A percentile compares a stretch with the other conserved stretches of the same genome.
These are phyloP conservation scores for Annona cherimola DNA, from an alignment of 164 flowering plant genomes.

Conservation along the genomic window DNA sequence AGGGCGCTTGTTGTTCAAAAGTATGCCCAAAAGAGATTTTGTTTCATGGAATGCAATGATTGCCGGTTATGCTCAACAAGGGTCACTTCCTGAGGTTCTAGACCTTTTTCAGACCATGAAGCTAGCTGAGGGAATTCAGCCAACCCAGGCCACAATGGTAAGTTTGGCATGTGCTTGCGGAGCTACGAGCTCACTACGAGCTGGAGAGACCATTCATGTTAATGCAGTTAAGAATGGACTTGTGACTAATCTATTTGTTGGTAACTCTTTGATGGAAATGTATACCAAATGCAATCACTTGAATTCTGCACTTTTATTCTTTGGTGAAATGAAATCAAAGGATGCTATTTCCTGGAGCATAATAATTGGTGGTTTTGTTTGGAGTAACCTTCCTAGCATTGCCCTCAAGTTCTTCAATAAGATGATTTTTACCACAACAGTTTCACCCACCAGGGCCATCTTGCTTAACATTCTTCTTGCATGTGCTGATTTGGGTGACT, in stretches of 20 bases:
- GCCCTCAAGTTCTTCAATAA: conserved; percentile 7
- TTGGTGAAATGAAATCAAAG: conserved; percentile 1
- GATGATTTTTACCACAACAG: conserved; percentile 1
- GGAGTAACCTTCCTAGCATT: neutral
- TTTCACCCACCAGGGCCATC: conserved; percentile 12
- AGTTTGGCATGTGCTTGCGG: conserved; percentile 12
- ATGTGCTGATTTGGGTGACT: conserved; percentile 12
- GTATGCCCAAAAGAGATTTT: conserved; percentile 11
- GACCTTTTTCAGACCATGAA: conserved; percentile 6
- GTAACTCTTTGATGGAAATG: conserved; percentile 15
- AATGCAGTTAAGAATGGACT: conserved; percentile 9
- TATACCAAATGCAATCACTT: conserved; percentile 9
- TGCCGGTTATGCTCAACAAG: conserved; percentile 2
- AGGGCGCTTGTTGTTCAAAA: conserved; percentile 11
- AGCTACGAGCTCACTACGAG: neutral
- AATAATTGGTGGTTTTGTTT: conserved; percentile 16
- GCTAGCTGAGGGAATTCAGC: neutral
- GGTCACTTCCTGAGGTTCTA: conserved; percentile 3
- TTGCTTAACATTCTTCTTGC: conserved; percentile 16
- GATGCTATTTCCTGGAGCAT: conserved; percentile 17
- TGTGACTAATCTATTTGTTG: conserved; percentile 1
- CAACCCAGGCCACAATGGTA: conserved; percentile 13
- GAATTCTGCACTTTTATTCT: conserved; percentile 6
- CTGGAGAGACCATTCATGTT: conserved; percentile 10
- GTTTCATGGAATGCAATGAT: conserved; percentile 19